phyloP scores from a whole-genome alignment of 1,284 basidiomycete genomes.

The Phylloporus sp. region DNA sequence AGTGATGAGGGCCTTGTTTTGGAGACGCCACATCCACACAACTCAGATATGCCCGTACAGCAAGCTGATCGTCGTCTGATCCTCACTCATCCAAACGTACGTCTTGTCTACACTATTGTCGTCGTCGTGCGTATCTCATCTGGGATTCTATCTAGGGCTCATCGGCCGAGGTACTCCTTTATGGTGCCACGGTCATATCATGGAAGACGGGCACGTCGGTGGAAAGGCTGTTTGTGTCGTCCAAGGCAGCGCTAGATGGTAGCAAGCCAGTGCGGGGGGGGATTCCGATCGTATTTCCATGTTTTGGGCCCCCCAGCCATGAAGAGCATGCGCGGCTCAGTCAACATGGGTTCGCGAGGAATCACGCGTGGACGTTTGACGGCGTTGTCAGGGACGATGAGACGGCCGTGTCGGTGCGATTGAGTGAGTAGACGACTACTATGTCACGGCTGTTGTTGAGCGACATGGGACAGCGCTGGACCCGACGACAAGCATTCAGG shows the following conservation, averaged over 20 bases:
- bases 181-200: slow-evolving; percentile 83
- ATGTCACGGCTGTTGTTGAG: slow-evolving; percentile 6
- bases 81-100: slow-evolving; percentile 59
- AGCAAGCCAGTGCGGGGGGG: slow-evolving; percentile 80
- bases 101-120: background rate
- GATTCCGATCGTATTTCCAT: slow-evolving; percentile 85
- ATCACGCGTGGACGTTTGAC: slow-evolving; percentile 70
- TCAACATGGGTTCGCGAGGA: slow-evolving; percentile 89
- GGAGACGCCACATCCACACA: slow-evolving; percentile 27
- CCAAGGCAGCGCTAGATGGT: slow-evolving; percentile 76
- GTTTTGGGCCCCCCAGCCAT: slow-evolving; percentile 80
- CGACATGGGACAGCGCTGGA: slow-evolving; percentile 52
- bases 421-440: slow-evolving; percentile 54
- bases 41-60: slow-evolving; percentile 52
- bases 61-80: slow-evolving; percentile 44
- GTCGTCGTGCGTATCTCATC: background rate
- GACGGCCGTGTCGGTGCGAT: slow-evolving; percentile 70
- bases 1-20: slow-evolving; percentile 11
- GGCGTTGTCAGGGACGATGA: slow-evolving; percentile 69
- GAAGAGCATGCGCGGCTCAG: slow-evolving; percentile 71
- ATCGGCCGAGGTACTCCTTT: slow-evolving; percentile 71
- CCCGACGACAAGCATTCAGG: slow-evolving; percentile 60
- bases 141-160: slow-evolving; percentile 56
- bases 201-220: slow-evolving; percentile 63
- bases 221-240: slow-evolving; percentile 80